Base-by-base conservation (phyloP, 768 basidiomycete species). In the Boletales sp. region DNA sequence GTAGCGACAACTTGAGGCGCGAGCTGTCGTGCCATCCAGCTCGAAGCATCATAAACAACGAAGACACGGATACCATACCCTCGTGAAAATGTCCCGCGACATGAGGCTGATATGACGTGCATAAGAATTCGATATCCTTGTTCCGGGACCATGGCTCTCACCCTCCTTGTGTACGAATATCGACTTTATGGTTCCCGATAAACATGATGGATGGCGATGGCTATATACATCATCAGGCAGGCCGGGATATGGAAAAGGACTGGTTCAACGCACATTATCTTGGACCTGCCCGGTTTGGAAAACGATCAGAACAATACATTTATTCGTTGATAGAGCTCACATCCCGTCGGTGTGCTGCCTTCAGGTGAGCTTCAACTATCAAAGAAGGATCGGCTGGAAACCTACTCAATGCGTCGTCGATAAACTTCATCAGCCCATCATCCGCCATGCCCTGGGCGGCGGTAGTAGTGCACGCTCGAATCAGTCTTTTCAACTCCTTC, bases 341-440 rank as follows among this genome's bases (percentile, higher is more conserved):
- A 18, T 58, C 36, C 3, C 52, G 37, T 29, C 15, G 18, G 48
- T 57, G 47, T 43, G 72, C 71, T 57, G 69, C 61, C 47, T 74
- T 69, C 21, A 72, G 61, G 34, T 66, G 48, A 21, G 68, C 69
- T 70, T 52, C 42, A 9, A 48, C 41, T 35, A 31, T 19, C 38
- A n/a, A 48, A 21, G 30, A 30, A 6, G 43, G 40, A 19, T n/a
- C 35, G 13, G 14, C 9, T n/a, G 12, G 42, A 18, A 21, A 70
- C 73, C 57, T 52, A 74, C 75, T 60, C 42, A 83, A 65, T 13
- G 80, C 81, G 50, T 75, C 74, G 49, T 70, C 67, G 17, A 80
- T 68, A 55, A 76, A 77, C 6, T 29, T 58, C 70, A 77, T 71
- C 30, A 81, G 52, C n/a, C 38, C 41, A 45, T 68, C 67, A 5